Evolutionary conservation across 1,284 basidiomycete genomes (phyloP), one percentile per base, ranked within the genome.

Genomic region (Wallemia hederae): DNA sequence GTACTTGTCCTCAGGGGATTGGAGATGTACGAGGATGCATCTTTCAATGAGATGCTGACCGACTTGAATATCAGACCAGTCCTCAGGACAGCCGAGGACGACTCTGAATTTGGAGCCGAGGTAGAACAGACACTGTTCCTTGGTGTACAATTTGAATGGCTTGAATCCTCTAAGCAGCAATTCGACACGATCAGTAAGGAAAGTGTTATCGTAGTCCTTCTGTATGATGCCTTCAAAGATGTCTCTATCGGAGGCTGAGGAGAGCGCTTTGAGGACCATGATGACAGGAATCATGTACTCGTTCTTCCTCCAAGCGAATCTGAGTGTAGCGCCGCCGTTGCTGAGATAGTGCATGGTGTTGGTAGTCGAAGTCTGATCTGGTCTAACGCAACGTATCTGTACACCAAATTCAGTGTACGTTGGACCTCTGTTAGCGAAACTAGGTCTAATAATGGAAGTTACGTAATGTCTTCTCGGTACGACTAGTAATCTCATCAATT

Each of bases 251-350:
- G 85, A 89, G 17, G 91, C 87, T 62, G 82, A 79, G n/a, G 91
- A 80, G 34, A 98, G 79, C 29, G 91, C 91, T 70, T 98, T 98
- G 66, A 99, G 78, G 66, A 98, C 78, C 63, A 99, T 80, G 80
- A 98, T 90, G 69, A 97, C 84, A 2, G 94, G 94, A 56, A 98
- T 87, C 69, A 97, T 91, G 73, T 96, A 99, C 76, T 99, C 94
- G 69, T 94, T 87, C 73, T 98, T 99, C 60, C 91, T 76, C 89
- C 88, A 97, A 68, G 82, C 89, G 74, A 98, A 98, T 24, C 94
- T 81, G 24, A 98, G 73, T 74, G 91, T 98, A 15, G 91, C 85
- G 65, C 82, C 91, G 56, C 94, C 94, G 68, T 94, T 96, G 22
- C 88, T 83, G 31, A 98, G 81, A 70, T 98, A 99, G 71, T 99